A percentile compares a stretch with the other conserved stretches of the same genome.
Evolutionary conservation across 306 rosid species (phyloP).

Genomic region (Geum urbanum): DNA sequence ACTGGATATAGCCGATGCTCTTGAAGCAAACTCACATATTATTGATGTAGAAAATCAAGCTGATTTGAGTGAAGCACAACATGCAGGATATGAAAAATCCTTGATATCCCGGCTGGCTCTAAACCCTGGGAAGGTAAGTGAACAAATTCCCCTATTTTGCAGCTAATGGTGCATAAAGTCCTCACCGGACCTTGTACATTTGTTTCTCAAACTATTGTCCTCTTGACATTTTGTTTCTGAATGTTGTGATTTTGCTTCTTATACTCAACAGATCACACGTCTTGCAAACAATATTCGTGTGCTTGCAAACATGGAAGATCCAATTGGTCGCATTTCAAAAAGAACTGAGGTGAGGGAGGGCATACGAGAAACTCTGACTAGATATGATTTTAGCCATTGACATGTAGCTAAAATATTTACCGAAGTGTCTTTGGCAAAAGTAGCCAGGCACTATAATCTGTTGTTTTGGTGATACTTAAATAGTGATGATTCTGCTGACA

Average conservation of each 20-base stretch:
- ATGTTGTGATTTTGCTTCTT: conserved; percentile 1
- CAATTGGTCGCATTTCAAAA: conserved; percentile 69
- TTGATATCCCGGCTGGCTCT: conserved; percentile 72
- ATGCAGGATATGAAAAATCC: conserved; percentile 72
- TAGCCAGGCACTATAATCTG: conserved; percentile 5
- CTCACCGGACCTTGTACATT: not conserved
- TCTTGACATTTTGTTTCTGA: conserved; percentile 25
- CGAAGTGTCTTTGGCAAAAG: not conserved
- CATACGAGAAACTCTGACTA: conserved; percentile 1
- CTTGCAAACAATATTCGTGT: conserved; percentile 74
- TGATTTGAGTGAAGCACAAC: conserved; percentile 69
- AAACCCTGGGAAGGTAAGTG: conserved; percentile 78
- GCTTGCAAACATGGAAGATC: conserved; percentile 93
- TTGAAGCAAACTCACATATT: conserved; percentile 60
- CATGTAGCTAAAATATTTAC: not conserved
- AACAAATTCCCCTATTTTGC: conserved; percentile 15
- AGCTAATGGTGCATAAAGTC: not conserved
- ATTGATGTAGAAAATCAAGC: conserved; percentile 77
- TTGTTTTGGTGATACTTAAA: conserved; percentile 15
- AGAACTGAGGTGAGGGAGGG: conserved; percentile 61
- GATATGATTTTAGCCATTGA: not conserved
- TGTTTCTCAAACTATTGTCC: conserved; percentile 4
- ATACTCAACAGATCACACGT: conserved; percentile 57
- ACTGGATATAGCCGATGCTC: conserved; percentile 83
- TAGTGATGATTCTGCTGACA: conserved; percentile 32